A percentile compares a stretch with the other conserved stretches of the same genome.
Conservation (phyloP, 192 early-diverging fungal species). For the Coemansia aciculifera region DNA sequence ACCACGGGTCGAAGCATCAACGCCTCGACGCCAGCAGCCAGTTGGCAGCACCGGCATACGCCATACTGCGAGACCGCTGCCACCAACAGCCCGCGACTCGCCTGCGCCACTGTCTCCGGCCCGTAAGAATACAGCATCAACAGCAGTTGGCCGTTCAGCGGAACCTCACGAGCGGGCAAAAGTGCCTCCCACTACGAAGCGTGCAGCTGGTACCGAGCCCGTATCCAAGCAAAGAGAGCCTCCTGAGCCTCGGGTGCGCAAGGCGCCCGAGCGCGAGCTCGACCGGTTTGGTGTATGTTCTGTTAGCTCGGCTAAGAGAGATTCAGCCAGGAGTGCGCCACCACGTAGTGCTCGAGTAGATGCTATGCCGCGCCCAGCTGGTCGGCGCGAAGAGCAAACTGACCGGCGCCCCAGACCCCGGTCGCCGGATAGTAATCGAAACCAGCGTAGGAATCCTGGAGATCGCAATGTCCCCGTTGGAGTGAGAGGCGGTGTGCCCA, state of each 20-base stretch:
- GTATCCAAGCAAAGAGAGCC: constrained; percentile 3
- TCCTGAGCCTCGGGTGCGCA: constrained; percentile 9
- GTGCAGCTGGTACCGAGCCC: not conserved
- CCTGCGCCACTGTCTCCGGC: not conserved
- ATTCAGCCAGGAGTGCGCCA: not conserved
- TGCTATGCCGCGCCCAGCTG: not conserved
- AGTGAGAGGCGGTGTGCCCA: not conserved
- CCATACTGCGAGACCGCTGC: not conserved
- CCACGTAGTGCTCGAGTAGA: not conserved
- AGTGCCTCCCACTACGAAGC: not conserved
- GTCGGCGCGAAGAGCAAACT: not conserved
- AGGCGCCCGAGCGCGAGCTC: constrained; percentile 39
- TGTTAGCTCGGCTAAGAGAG: not conserved
- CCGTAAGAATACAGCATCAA: not conserved
- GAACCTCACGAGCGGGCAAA: not conserved
- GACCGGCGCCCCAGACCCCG: constrained; percentile 2
- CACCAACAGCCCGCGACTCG: not conserved
- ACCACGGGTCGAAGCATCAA: not conserved
- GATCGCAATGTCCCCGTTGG: not conserved
- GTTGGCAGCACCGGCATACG: not conserved
- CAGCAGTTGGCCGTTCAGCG: not conserved
- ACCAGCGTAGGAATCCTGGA: not conserved
- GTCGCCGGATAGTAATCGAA: not conserved
- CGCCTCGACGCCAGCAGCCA: constrained; percentile 7
- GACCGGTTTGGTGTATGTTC: constrained; percentile 46